Evolutionary conservation across 23 red algal genomes (phyloP), one percentile per base, ranked within the genome.

Genomic region (Gracilaria vermiculophylla): DNA sequence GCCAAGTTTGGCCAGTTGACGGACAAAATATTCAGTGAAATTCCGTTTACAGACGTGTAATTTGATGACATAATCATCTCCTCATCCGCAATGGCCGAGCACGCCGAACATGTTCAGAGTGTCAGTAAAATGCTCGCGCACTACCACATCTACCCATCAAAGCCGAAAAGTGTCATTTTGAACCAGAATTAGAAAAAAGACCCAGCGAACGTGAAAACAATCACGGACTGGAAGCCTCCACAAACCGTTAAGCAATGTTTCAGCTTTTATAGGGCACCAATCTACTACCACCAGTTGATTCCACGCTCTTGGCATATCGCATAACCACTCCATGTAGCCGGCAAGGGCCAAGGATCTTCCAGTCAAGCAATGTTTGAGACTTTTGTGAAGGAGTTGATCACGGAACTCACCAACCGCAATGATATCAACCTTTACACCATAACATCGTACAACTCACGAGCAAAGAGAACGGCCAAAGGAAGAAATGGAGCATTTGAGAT

Each of bases 51-150:
- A 19, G 2, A 51, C 40, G 76, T 80, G 32, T 62, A 62, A 51
- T 62, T 80, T 17, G 76, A 80, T 33, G 76, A 80, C 28, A 80
- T 80, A 2, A 60, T 62, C 20, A 47, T 80, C 10, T 80, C 41
- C 37, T 80, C 54, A 5, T 40, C 0, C 25, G 2, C 2, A 4
- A 34, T 62, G 20, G 29, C 76, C 2, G 53, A 62, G 0, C 53
- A 62, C 13, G 49, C 53, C 0, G 76, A 56, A 15, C 76, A 80
- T 28, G 76, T 80, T 4, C 2, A 36, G 41, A 5, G 12, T 16
- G 24, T 80, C 52, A 80, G 37, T 19, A 53, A 62, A 10, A 3
- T 1, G 0, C 54, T 57, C n/a, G 39, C 48, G 51, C 13, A 39
- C 9, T 80, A 53, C 28, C 17, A 56, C 76, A 80, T 80, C 12